Base-by-base conservation (phyloP, 257 asterid species). In the Thymus mandschuricus region DNA sequence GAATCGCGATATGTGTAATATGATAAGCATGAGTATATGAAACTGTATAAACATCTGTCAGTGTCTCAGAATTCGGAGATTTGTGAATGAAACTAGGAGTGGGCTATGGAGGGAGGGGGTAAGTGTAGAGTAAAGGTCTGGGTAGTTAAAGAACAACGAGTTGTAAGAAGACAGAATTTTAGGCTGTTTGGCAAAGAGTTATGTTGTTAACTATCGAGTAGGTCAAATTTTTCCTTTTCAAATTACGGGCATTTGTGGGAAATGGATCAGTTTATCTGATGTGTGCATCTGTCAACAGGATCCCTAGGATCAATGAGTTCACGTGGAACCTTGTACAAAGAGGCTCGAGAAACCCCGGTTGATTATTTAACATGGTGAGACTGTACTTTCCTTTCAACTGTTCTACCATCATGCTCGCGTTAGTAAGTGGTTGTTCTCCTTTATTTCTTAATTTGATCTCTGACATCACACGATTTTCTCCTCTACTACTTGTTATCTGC, bases 241-340 rank as follows among this genome's bases (percentile, higher is more conserved):
- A 52, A 15, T 71, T 57, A 35, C 41, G 41, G 66, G 12, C 29
- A 69, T 55, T 56, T 64, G 51, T 61, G 21, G 49, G 55, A 21
- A 30, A 4, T 40, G 49, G 70, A 45, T 54, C 40, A 41, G 12
- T 44, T 72, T 58, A 69, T 69, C 57, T 66, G 62, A 68, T 66
- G 30, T 44, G n/a, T 63, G 65, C 11, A 43, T 67, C 78, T 82
- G 73, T 59, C 65, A 58, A 69, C 87, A 94, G 99, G 99, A 59
- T 88, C 99, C 63, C 85, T 94, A 56, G 97, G 99, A 51, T 77
- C 92, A 10, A 71, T 94, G 87, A 86, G 93, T 81, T 75, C 87
- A 40, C 82, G 64, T 44, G 99, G 99, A 79, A 91, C 96, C 33
- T 78, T 89, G 82, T 94, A 91, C 81, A 69, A 73, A 70, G 90